Evolutionary conservation across 192 early-diverging fungal species (phyloP), one percentile per base, ranked within the genome.

Genomic region (Coemansia sp.): DNA sequence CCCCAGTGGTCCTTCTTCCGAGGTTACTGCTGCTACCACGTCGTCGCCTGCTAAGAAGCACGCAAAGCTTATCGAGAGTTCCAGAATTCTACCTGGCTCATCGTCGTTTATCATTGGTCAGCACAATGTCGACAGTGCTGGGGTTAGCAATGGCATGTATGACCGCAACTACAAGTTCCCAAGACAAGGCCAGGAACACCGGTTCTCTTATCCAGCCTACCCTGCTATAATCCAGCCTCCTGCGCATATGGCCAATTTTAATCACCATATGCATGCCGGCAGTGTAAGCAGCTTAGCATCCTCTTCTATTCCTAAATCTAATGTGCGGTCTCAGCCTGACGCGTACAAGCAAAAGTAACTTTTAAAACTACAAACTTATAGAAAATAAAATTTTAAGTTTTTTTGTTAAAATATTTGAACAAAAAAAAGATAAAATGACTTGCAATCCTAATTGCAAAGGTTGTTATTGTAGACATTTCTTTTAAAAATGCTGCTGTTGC

Each of bases 1-100:
- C 25, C 36, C 32, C 14, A 57, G 51, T 31, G 57, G 45, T 14
- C 48, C 31, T 2, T 49, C 71, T 25, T 60, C 51, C 17, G 51
- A 50, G 18, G 36, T 54, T 18, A 50, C 36, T 45, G 5, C 16
- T 14, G 2, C 11, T 14, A 45, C 42, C 2, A 11, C 16, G 42
- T 45, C 5, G 42, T 14, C 42, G 10, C 42, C 42, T 16, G 12
- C 42, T 16, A 45, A 45, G 10, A 45, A 45, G 42, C 42, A 45
- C 16, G 36, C 36, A 7, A 45, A 45, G 10, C 10, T 2, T 45
- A 3, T 45, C 12, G 11, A 45, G 42, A 14, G 11, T 3, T 14
- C 3, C 42, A 3, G 42, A 45, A 14, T 7, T 14, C 16, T 14
- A 11, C 16, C 42, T 14, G 2, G 42, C 3, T 11, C 10, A 12